Percentiles rank a stretch among this genome's conserved stretches.
Evolutionary conservation across 495 filamentous ascomycete species (phyloP).

Genomic region (Aspergillus hancockii): DNA sequence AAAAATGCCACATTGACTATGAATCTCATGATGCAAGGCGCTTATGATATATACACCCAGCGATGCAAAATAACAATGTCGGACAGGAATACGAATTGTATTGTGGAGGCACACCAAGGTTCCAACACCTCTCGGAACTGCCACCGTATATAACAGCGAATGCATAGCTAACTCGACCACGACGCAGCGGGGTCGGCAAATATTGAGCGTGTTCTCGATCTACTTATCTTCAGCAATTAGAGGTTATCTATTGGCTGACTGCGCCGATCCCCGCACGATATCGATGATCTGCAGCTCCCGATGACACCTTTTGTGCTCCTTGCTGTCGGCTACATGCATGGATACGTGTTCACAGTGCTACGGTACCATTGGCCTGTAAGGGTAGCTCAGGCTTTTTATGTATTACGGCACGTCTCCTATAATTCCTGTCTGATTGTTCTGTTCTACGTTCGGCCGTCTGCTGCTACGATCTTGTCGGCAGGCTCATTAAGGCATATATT

Average conservation of each 20-base stretch:
- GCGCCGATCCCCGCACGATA: not conserved
- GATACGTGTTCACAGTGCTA: conserved; percentile 1
- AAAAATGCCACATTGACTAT: not conserved
- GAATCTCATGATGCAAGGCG: not conserved
- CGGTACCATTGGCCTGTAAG: not conserved
- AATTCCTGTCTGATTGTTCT: too few species aligned
- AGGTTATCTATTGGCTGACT: not conserved
- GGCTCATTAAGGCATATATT: too few species aligned
- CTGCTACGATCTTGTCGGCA: too few species aligned
- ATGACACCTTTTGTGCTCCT: not conserved
- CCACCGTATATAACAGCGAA: too few species aligned
- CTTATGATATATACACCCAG: not conserved
- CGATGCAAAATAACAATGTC: not conserved
- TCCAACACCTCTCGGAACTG: too few species aligned
- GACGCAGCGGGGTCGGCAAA: not conserved
- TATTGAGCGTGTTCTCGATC: not conserved
- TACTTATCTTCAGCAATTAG: not conserved
- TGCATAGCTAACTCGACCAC: too few species aligned
- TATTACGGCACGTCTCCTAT: too few species aligned
- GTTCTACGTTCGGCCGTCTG: too few species aligned
- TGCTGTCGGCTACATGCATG: not conserved
- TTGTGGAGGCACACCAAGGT: too few species aligned
- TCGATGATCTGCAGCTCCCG: not conserved
- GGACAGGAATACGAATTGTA: too few species aligned
- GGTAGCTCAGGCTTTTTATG: not conserved